phyloP scores from a whole-genome alignment of 305 asterid genomes.

The Plantago coronopus region DNA sequence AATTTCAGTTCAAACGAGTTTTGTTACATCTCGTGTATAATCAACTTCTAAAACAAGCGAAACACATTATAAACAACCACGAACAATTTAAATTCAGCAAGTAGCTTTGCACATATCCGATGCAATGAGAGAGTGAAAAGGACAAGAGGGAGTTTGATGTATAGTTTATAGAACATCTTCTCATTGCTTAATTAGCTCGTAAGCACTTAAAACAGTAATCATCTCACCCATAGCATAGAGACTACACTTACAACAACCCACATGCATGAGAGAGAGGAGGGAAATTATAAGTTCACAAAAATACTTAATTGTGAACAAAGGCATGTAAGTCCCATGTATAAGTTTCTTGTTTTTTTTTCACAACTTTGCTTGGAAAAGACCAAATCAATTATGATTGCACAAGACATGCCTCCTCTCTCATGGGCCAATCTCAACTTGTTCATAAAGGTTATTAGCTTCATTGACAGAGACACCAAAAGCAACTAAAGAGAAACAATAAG shows the following conservation, averaged over 20 bases:
- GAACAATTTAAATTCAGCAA: too few species aligned
- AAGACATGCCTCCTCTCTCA: slow-evolving; percentile 52
- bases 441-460: slow-evolving; percentile 51
- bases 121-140: not conserved
- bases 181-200: slow-evolving; percentile 74
- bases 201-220: slow-evolving; percentile 60
- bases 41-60: too few species aligned
- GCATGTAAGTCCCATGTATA: slow-evolving; percentile 42
- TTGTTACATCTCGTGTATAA: too few species aligned
- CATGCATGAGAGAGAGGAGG: slow-evolving; percentile 38
- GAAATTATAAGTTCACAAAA: slow-evolving; percentile 21
- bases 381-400: slow-evolving; percentile 73
- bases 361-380: slow-evolving; percentile 62
- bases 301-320: slow-evolving; percentile 53
- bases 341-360: slow-evolving; percentile 30
- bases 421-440: slow-evolving; percentile 81
- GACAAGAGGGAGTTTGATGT: not conserved
- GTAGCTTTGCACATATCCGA: too few species aligned
- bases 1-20: too few species aligned
- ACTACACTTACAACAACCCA: slow-evolving; percentile 53
- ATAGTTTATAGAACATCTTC: slow-evolving; percentile 28
- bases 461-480: slow-evolving; percentile 51
- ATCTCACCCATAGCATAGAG: slow-evolving; percentile 51
- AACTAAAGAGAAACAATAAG: not conserved
- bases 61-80: too few species aligned